Base-by-base conservation (phyloP, 73 alveolate species). In the Paramecium biaurelia region DNA sequence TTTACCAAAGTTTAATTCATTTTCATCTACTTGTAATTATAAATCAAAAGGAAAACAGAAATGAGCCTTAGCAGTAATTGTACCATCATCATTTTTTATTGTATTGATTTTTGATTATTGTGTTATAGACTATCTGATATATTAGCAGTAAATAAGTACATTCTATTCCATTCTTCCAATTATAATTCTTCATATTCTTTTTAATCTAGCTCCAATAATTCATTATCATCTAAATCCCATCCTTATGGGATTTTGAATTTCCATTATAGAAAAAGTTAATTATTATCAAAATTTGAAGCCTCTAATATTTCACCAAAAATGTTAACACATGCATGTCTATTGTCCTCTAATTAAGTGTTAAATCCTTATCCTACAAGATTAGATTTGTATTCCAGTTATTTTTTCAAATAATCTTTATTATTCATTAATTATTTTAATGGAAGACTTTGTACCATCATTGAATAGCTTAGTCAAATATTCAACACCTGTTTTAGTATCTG, bases 401-500 rank as follows among this genome's bases (percentile, higher is more conserved):
- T 79, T 79, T 47, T 23, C 28, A 42, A 47, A 45, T 79, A 79
- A 79, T 79, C 86, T 72, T 32, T 63, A 63, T 63, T 63, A 63
- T 63, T 63, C 84, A 63, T 63, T 63, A 63, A 63, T 53, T 53
- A 53, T 30, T 30, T 63, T 63, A 47, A 42, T 89, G 87, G 94
- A 43, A 89, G 87, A 70, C 41, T 70, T 89, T 63, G 74, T 89
- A n/a, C 94, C 94, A 26, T 63, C 58, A 70, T 76, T 85, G 38
- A 92, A 92, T 92, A 95, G 98, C 11, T 93, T 96, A 35, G 98
- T 96, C 23, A 95, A 95, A 89, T 96, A 96, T 76, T 97, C 96
- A 56, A 96, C 97, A 10, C 98, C 99, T 4, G 95, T 96, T 26
- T 92, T 96, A n/a, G 98, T 97, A 32, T 85, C 96, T 2, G 96